phyloP scores from a whole-genome alignment of 192 early-diverging fungal genomes.

The Linnemannia exigua region DNA sequence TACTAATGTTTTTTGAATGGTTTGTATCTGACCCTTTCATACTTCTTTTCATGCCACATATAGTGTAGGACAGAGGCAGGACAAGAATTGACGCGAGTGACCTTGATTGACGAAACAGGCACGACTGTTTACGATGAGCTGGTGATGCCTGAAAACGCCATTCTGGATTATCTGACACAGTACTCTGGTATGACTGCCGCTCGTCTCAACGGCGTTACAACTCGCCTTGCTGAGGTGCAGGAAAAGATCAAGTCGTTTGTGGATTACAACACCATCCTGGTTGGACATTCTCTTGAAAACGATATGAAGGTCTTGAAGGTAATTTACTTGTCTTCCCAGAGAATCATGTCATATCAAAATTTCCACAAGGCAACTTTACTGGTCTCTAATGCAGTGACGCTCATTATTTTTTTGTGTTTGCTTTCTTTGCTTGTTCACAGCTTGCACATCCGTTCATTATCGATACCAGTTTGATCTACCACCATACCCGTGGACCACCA shows the following conservation, averaged over 20 bases:
- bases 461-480: conserved; percentile 75
- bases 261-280: conserved; percentile 61
- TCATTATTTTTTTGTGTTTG: not conserved
- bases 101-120: conserved; percentile 60
- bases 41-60: not conserved
- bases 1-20: conserved; percentile 8
- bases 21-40: not conserved
- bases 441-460: conserved; percentile 71
- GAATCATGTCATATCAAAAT: no score
- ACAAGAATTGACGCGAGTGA: conserved; percentile 64
- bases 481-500: conserved; percentile 65
- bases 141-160: conserved; percentile 65
- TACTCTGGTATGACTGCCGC: conserved; percentile 70
- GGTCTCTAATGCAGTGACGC: no score
- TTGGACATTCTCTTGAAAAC: conserved; percentile 75
- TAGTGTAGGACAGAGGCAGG: conserved; percentile 45
- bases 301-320: conserved; percentile 76
- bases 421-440: not conserved
- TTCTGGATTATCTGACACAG: conserved; percentile 68
- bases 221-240: conserved; percentile 62
- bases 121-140: conserved; percentile 62
- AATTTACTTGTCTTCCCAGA: no score
- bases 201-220: conserved; percentile 56
- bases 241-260: conserved; percentile 58
- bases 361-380: no score